Evolutionary conservation across 148 eudicot genomes (phyloP), one percentile per base, ranked within the genome.

Genomic region (Fagopyrum tataricum): DNA sequence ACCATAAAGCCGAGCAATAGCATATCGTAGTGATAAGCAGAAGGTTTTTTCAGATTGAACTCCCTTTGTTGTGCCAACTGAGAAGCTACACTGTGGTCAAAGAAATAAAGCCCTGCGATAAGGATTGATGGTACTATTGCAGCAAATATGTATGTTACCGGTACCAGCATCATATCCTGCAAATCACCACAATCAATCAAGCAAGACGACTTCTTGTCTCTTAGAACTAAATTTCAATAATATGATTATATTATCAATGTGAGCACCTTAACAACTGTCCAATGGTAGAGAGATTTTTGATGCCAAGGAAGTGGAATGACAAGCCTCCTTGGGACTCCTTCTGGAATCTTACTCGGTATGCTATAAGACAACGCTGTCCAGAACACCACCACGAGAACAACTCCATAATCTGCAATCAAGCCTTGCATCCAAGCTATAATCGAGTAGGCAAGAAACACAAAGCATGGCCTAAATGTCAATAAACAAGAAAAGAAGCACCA

Each of bases 21-120:
- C 51, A 91, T 73, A 74, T 94, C 96, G 67, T 91, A 85, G 79
- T 94, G 97, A 72, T 86, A 94, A 40, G 98, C 86, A 67, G 91
- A 78, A 31, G 98, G 97, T 26, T 89, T 94, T 78, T 88, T 89
- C 46, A 91, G 93, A 76, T 94, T 94, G 78, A 87, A 94, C 75
- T 94, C 98, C 75, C 85, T 85, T 70, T 94, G 98, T 48, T 91
- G 97, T 49, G 98, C 92, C 97, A 94, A 67, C 74, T 94, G 96
- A 64, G 98, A 76, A 78, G 98, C 98, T 49, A 94, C 98, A 76
- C 93, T 91, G 68, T 94, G 98, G 78, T 94, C 98, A 43, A 91
- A 94, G 81, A 94, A 94, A 81, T 91, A 91, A 53, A 94, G 84
- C 47, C 96, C 98, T 6, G 98, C 98, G 39, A 94, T 88, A 92